A percentile compares a stretch with the other conserved stretches of the same genome.
phyloP scores from a whole-genome alignment of 2,329 filamentous ascomycete genomes.

The Claviceps sorghi region DNA sequence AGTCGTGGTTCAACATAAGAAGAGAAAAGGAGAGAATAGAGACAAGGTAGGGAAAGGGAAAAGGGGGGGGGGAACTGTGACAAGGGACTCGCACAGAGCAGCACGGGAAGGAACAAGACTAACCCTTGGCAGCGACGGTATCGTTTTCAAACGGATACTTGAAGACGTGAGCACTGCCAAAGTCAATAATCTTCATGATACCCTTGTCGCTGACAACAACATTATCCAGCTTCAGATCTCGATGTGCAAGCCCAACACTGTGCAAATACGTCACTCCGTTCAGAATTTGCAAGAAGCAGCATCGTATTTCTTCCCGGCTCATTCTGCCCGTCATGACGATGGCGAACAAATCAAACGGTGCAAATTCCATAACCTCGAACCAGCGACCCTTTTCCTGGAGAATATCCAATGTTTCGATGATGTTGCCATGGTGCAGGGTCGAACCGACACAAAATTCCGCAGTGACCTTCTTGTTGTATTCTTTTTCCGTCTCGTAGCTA shows the following conservation, averaged over 20 bases:
- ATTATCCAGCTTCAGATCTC: constrained; percentile 93
- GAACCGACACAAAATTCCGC: constrained; percentile 97
- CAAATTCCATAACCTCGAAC: constrained; percentile 99
- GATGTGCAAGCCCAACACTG: constrained; percentile 84
- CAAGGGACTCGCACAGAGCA: neutral
- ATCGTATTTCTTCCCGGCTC: constrained; percentile 78
- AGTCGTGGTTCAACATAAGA: constrained; percentile 1
- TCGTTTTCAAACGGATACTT: constrained; percentile 89
- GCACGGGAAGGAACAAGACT: constrained; percentile 1
- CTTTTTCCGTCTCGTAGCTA: constrained; percentile 82
- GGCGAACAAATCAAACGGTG: constrained; percentile 87
- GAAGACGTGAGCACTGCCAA: constrained; percentile 93
- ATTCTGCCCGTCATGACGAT: constrained; percentile 99
- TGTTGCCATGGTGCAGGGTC: constrained; percentile 91
- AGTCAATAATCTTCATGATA: constrained; percentile 99
- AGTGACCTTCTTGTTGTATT: constrained; percentile 96
- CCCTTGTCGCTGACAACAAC: constrained; percentile 92
- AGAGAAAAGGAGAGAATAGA: too few species aligned
- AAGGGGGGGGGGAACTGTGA: too few species aligned
- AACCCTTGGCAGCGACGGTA: constrained; percentile 24
- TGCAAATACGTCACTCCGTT: constrained; percentile 91
- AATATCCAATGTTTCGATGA: constrained; percentile 95
- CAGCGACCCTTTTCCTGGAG: constrained; percentile 86
- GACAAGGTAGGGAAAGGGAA: too few species aligned
- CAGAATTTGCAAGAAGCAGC: constrained; percentile 84